These are phyloP conservation scores for Paspalum vaginatum DNA, from an alignment of 176 grass and related monocot species.

Conservation along the genomic window DNA sequence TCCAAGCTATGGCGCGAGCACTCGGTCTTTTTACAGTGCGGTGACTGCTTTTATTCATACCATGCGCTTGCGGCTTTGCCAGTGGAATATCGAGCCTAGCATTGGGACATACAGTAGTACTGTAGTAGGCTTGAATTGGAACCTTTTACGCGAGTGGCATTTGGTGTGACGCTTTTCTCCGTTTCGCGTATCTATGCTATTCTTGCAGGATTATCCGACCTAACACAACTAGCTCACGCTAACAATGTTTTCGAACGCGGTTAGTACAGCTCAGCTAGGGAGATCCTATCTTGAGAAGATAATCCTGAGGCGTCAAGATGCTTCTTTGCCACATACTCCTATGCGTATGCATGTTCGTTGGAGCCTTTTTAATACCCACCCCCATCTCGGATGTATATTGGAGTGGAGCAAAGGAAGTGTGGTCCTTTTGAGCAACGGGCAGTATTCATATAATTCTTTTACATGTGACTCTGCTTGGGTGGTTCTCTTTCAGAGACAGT, in stretches of 20 bases:
- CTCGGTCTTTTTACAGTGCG: slow-evolving; percentile 34
- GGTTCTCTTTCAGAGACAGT: slow-evolving; percentile 38
- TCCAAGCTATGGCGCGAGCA: slow-evolving; percentile 38
- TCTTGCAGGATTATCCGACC: slow-evolving; percentile 61
- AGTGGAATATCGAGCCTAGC: slow-evolving; percentile 49
- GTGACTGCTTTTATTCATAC: slow-evolving; percentile 45
- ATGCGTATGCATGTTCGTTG: slow-evolving; percentile 39
- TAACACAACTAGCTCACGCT: slow-evolving; percentile 32
- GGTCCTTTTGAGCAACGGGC: slow-evolving; percentile 35
- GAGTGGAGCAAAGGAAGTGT: slow-evolving; percentile 26
- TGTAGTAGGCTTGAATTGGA: slow-evolving; percentile 41
- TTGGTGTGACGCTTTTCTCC: slow-evolving; percentile 37
- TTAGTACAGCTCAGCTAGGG: slow-evolving; percentile 34
- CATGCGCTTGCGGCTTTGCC: slow-evolving; percentile 20
- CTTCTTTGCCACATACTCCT: slow-evolving; percentile 36
- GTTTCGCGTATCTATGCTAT: slow-evolving; percentile 46
- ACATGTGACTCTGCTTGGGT: slow-evolving; percentile 33
- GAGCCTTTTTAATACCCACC: slow-evolving; percentile 38
- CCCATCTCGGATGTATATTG: slow-evolving; percentile 40
- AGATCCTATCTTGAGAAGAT: slow-evolving; percentile 37
- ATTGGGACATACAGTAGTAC: slow-evolving; percentile 53
- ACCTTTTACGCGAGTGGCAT: slow-evolving; percentile 38
- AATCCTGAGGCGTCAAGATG: slow-evolving; percentile 23
- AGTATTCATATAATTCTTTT: slow-evolving; percentile 28
- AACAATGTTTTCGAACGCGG: slow-evolving; percentile 36